phyloP scores from a whole-genome alignment of 2,329 filamentous ascomycete genomes.

The Phyllosticta ampelicida region DNA sequence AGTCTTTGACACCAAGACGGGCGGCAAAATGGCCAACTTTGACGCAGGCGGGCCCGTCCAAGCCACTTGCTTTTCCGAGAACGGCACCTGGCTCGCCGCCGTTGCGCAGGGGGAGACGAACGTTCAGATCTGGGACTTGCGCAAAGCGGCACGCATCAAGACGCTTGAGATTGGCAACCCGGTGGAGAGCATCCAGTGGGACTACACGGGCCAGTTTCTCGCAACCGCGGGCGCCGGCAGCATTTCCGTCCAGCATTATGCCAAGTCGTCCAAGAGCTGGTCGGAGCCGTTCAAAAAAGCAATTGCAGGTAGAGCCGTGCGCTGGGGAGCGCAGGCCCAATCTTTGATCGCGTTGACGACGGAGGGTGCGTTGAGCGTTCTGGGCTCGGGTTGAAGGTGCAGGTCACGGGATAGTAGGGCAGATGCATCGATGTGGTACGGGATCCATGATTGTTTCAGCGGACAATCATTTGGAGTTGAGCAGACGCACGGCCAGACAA shows the following conservation, averaged over 20 bases:
- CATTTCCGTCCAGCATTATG: constrained; percentile 79
- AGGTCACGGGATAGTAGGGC: too few relatives aligned
- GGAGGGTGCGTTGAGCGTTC: constrained; percentile 64
- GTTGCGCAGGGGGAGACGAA: constrained; percentile 65
- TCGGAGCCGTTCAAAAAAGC: constrained; percentile 72
- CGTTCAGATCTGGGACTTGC: constrained; percentile 82
- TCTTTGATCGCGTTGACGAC: constrained; percentile 63
- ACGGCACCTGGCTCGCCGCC: constrained; percentile 90
- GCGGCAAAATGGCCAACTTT: constrained; percentile 67
- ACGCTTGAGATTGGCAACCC: constrained; percentile 72
- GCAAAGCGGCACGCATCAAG: constrained; percentile 74
- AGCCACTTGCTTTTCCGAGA: constrained; percentile 81
- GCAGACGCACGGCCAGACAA: neutral
- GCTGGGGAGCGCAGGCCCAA: constrained; percentile 67
- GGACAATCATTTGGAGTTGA: too few relatives aligned
- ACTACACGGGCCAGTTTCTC: constrained; percentile 90
- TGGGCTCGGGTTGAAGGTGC: constrained; percentile 45
- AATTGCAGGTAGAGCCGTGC: constrained; percentile 58
- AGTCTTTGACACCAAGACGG: constrained; percentile 76
- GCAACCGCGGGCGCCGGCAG: constrained; percentile 71
- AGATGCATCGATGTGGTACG: too few relatives aligned
- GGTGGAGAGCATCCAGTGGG: constrained; percentile 73
- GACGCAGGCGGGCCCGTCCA: constrained; percentile 54
- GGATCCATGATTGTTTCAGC: too few relatives aligned
- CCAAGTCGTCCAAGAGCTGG: constrained; percentile 81